Base-by-base conservation (phyloP, 2,329 filamentous ascomycete genomes). In the Xylaria sp. region DNA sequence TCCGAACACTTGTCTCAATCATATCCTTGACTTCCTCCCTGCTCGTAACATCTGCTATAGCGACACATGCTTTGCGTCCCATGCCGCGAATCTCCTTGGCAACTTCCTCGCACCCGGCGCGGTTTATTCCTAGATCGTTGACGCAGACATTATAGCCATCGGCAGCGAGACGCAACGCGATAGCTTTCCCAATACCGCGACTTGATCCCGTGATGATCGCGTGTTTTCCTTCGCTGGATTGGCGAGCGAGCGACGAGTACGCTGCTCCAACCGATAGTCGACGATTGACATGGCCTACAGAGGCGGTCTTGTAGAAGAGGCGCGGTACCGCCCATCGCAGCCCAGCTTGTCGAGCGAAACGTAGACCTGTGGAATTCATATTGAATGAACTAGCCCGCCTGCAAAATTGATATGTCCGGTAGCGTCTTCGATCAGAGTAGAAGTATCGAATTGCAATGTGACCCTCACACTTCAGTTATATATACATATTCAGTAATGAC, bases 71-170 rank as follows among this genome's bases (percentile, higher is more conserved):
- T 56, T 85, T 85, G 28, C 86, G 80, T 1, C 86, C 88, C 10
- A 86, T 79, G 2, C 76, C 69, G 64, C 84, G 78, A 63, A 91
- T 88, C 71, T 90, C 84, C 23, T 83, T 79, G 10, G 84, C 86
- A 0, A 85, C 82, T 25, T 85, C 82, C 61, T 89, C 84, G 69
- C 87, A 86, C 0, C 81, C 84, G 3, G 82, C 72, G 60, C 84
- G 78, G 71, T 90, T 88, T 15, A 84, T 81, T 34, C 81, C 72
- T 18, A 91, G 80, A 72, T 92, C 90, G 76, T 91, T 91, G 71
- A 92, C 81, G 74, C 88, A 90, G 59, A 92, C 82, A 72, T 89
- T 84, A 79, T 91, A 92, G 63, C 90, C 90, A 70, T 92, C 90
- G 25, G 83, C 80, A 6, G 89, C 89, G 18, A 92, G 83, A 2